These are phyloP conservation scores for Helminthosporium solani DNA, from an alignment of 2,329 filamentous ascomycete species.

Conservation along the genomic window DNA sequence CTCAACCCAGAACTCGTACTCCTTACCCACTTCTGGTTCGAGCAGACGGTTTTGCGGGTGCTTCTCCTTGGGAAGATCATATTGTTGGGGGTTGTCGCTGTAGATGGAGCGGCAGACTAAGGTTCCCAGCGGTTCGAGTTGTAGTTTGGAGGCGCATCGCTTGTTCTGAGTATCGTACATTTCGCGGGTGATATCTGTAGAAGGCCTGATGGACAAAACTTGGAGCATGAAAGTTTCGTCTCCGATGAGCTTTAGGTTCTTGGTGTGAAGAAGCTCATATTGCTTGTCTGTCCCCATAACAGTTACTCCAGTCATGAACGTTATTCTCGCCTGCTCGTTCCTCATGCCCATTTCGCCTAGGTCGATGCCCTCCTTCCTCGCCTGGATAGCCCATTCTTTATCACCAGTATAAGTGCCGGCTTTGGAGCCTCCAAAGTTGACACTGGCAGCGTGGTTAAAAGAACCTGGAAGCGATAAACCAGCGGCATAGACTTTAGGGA, in stretches of 20 bases:
- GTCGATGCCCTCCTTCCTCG: slow-evolving; percentile 18
- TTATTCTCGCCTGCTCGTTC: slow-evolving; percentile 49
- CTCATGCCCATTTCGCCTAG: slow-evolving; percentile 43
- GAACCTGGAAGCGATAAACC: slow-evolving; percentile 64
- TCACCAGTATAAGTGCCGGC: slow-evolving; percentile 45
- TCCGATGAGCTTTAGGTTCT: slow-evolving; percentile 19
- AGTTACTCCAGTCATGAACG: slow-evolving; percentile 54
- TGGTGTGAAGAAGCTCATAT: slow-evolving; percentile 38
- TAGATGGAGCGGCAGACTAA: slow-evolving; percentile 54
- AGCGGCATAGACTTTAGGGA: slow-evolving; percentile 60
- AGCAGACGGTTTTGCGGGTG: slow-evolving; percentile 24
- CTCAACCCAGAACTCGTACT: slow-evolving; percentile 67
- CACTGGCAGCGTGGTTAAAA: slow-evolving; percentile 76
- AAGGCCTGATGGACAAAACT: slow-evolving; percentile 52
- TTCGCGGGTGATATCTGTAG: slow-evolving; percentile 42
- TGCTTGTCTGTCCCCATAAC: slow-evolving; percentile 47
- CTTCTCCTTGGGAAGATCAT: slow-evolving; percentile 40
- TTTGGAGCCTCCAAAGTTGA: slow-evolving; percentile 63
- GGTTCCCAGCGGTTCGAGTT: slow-evolving; percentile 54
- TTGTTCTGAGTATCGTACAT: slow-evolving; percentile 50
- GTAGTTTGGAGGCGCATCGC: slow-evolving; percentile 35
- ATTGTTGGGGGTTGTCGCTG: slow-evolving; percentile 43
- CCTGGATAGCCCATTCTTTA: slow-evolving; percentile 44
- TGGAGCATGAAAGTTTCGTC: slow-evolving; percentile 38
- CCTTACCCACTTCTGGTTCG: slow-evolving; percentile 37